Evolutionary conservation across 306 rosid species (phyloP).

Genomic region (Ormosia emarginata): DNA sequence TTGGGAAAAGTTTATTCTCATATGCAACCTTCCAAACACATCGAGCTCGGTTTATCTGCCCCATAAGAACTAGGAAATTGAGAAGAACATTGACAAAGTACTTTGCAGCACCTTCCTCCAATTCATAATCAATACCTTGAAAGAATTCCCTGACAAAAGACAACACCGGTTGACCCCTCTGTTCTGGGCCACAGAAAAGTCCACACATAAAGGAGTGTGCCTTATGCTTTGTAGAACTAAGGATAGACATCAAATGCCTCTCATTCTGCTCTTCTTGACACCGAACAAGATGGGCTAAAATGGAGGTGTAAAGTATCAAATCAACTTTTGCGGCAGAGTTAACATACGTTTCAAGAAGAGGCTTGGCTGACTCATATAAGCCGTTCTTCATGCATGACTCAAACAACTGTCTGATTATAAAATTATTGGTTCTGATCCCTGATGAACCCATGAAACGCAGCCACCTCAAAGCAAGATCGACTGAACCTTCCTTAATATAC

Average conservation of each 20-base stretch:
- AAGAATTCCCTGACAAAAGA: slow-evolving; percentile 87
- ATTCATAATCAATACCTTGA: slow-evolving; percentile 82
- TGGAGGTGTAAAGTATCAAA: slow-evolving; percentile 90
- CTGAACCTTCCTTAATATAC: slow-evolving; percentile 89
- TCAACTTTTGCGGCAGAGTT: slow-evolving; percentile 88
- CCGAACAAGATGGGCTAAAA: slow-evolving; percentile 86
- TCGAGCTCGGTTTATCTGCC: slow-evolving; percentile 89
- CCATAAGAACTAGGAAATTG: slow-evolving; percentile 93
- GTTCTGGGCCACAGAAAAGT: slow-evolving; percentile 83
- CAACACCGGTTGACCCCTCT: slow-evolving; percentile 77
- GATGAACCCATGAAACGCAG: slow-evolving; percentile 91
- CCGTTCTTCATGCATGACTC: slow-evolving; percentile 92
- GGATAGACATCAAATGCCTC: slow-evolving; percentile 91
- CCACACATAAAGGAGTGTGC: slow-evolving; percentile 93
- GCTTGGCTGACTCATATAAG: slow-evolving; percentile 80
- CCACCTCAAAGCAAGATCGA: slow-evolving; percentile 92
- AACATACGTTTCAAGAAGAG: slow-evolving; percentile 84
- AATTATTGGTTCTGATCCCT: slow-evolving; percentile 84
- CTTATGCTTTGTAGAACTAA: slow-evolving; percentile 72
- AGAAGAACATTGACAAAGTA: slow-evolving; percentile 92
- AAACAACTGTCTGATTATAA: slow-evolving; percentile 83
- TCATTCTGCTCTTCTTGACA: slow-evolving; percentile 85
- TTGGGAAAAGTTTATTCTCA: slow-evolving; percentile 95
- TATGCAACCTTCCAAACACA: slow-evolving; percentile 96
- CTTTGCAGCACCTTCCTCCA: slow-evolving; percentile 91